Percentiles rank a stretch among this genome's conserved stretches.
phyloP scores from a whole-genome alignment of 352 stramenopile genomes.

The Pythium phragmitis region DNA sequence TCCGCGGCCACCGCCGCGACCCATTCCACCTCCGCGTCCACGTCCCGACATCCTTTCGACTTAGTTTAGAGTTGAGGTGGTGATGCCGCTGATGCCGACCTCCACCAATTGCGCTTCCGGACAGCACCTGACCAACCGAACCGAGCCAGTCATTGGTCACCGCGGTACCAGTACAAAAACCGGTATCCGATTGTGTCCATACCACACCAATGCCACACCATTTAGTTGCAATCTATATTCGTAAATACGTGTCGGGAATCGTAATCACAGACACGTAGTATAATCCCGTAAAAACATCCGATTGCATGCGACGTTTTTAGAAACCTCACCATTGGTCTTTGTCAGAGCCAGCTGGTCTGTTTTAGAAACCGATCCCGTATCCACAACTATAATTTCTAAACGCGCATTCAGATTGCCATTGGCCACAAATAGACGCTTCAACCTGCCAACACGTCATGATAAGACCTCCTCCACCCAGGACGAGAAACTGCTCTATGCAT shows the following conservation, averaged over 20 bases:
- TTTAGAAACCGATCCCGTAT: background rate
- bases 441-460: slow-evolving; percentile 5
- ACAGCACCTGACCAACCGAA: slow-evolving; percentile 17
- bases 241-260: slow-evolving; percentile 6
- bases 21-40: slow-evolving; percentile 22
- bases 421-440: slow-evolving; percentile 16
- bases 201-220: slow-evolving; percentile 10
- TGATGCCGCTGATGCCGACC: slow-evolving; percentile 15
- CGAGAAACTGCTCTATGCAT: too few relatives aligned
- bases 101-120: slow-evolving; percentile 21
- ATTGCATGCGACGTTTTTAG: slow-evolving; percentile 3
- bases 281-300: background rate
- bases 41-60: slow-evolving; percentile 48
- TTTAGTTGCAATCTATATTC: background rate
- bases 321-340: too few relatives aligned
- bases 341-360: too few relatives aligned
- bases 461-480: too few relatives aligned
- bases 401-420: slow-evolving; percentile 19
- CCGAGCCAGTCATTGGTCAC: slow-evolving; percentile 7
- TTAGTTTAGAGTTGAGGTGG: slow-evolving; percentile 3
- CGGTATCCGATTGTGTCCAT: background rate
- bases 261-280: too few relatives aligned
- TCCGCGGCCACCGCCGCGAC: slow-evolving; percentile 23
- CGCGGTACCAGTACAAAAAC: slow-evolving; percentile 5
- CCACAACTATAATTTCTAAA: slow-evolving; percentile 14